Base-by-base conservation (phyloP, 2,329 filamentous ascomycete species). In the Ceratocystiopsis minuta region DNA sequence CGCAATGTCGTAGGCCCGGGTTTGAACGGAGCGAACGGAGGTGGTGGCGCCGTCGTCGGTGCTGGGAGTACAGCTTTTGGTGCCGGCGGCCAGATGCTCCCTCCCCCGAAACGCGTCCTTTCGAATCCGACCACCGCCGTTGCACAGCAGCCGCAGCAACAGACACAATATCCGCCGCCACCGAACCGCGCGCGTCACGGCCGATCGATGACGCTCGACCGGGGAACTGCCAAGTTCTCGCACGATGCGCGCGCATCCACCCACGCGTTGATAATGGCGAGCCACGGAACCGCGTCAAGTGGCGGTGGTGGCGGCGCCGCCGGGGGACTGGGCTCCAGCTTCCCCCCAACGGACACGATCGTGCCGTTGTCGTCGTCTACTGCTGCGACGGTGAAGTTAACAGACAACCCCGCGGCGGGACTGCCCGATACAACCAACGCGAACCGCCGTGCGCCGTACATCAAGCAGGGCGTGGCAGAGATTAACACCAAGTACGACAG, bases 401-500 rank as follows among this genome's bases (percentile, higher is more conserved):
- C 16, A 33, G 31, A 28, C 37, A 28, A 2, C 12, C 13, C 38
- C 2, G 39, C 38, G 4, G 17, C 39, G 2, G 37, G 82, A 39
- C 95, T 83, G 55, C 90, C 90, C 0, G 87, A 98, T 58, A 67
- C 80, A 2, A 83, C 85, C 2, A 78, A 80, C 49, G 75, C 84
- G 2, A 98, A 95, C 54, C 75, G 90, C 39, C 73, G 86, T 39
- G 80, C 84, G 15, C 90, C 90, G 0, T 71, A 70, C 40, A 75
- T 83, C 50, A 80, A 77, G 51, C 69, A 76, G 36, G 79, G 81
- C 0, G 70, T 72, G n/a, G 70, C 69, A 40, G 81, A 88, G 48
- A 87, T 98, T 43, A 61, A 70, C 28, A 87, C 82, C 3, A 86
- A 84, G 51, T 90, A 93, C 50, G 90, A 96, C 48, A 82, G 84